Base-by-base conservation (phyloP, 768 basidiomycete genomes). In the Solioccasus polychromus region DNA sequence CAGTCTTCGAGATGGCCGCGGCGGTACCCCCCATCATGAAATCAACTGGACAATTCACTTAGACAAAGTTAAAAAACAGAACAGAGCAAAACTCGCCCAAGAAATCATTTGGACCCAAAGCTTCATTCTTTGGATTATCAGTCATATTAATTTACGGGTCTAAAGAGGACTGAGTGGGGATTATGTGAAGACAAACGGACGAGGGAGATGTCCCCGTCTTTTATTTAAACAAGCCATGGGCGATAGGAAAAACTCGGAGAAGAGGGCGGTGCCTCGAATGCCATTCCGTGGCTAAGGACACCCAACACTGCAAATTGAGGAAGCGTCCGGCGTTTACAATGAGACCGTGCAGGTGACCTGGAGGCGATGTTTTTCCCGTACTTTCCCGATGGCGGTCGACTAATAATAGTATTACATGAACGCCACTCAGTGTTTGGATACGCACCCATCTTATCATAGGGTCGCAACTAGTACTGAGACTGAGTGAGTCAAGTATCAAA, bases 21-120 rank as follows among this genome's bases (percentile, higher is more conserved):
- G 58, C 63, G 4, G 62, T 61, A 22, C 69, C 68, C 11, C 68
- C 69, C 64, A 68, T 68, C 58, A 69, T 52, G 47, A 69, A 69
- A 44, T 69, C 61, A 28, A 64, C 70, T 71, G 39, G 2, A 39
- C 2, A 18, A 12, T 3, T 5, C 18, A 18, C 29, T 28, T 50
- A 65, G 42, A 46, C 17, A 20, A 30, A 8, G 22, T 19, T 10
- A 7, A n/a, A 15, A 36, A 5, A 2, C 5, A 38, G 18, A 29
- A 10, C 11, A 12, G 39, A 23, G 17, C 3, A 10, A 5, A 29
- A 43, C 53, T 40, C 22, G 25, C 62, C 50, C 31, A 61, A 35
- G 36, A 66, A 64, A 20, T 37, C 45, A 22, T 50, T 59, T 6
- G 42, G 22, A 8, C 39, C 46, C 9, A 15, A 39, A 11, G 36